These are phyloP conservation scores for Wickerhamomyces sp. DNA, from an alignment of 1,139 yeast genomes.

Conservation along the genomic window DNA sequence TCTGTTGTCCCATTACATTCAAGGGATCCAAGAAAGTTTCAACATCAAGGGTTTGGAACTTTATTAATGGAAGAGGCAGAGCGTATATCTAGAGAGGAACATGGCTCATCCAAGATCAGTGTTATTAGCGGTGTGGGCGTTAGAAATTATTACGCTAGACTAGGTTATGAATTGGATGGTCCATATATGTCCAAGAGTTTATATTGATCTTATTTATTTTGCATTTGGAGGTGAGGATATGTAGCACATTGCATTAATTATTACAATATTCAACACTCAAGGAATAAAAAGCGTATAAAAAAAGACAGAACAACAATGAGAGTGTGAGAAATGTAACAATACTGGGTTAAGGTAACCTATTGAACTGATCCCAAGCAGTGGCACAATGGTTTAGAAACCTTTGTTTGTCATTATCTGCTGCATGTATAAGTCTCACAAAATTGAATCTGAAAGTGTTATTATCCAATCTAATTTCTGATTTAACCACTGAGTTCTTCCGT, in stretches of 20 bases:
- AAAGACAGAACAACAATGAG: too few species aligned
- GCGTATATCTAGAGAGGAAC: conserved; percentile 91
- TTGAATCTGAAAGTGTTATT: conserved; percentile 21
- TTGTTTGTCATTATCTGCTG: conserved; percentile 34
- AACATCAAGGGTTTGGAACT: conserved; percentile 99
- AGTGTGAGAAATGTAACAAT: background rate
- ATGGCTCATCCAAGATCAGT: conserved; percentile 84
- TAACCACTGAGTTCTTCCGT: conserved; percentile 12
- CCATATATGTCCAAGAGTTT: conserved; percentile 84
- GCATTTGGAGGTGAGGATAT: background rate
- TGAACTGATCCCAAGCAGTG: conserved; percentile 51
- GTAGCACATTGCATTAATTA: background rate
- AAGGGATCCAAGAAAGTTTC: conserved; percentile 97
- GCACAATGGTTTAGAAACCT: conserved; percentile 50
- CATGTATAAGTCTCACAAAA: conserved; percentile 14
- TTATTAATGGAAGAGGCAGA: conserved; percentile 98
- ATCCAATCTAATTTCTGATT: conserved; percentile 17
- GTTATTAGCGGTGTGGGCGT: conserved; percentile 98
- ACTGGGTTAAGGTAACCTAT: conserved; percentile 2
- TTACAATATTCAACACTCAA: too few species aligned
- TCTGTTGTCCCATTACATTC: conserved; percentile 96
- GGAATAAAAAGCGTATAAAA: too few species aligned
- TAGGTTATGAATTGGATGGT: conserved; percentile 91
- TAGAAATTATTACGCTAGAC: conserved; percentile 85
- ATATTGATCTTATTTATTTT: background rate